Base-by-base conservation (phyloP, 345 rosid species). In the Corchorus capsularis region DNA sequence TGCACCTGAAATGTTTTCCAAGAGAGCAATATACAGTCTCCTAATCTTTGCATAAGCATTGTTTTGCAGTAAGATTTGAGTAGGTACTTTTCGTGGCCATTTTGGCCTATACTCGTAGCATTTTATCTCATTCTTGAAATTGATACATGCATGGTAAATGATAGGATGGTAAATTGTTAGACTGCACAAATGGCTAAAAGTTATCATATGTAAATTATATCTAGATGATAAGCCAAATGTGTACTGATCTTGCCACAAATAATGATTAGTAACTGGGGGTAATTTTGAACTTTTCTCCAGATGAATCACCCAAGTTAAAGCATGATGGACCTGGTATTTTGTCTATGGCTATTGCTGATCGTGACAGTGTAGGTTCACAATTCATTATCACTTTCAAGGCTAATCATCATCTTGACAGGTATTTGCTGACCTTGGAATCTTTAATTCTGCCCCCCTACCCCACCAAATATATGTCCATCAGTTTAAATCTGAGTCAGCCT, bases 291-390 rank as follows among this genome's bases (percentile, higher is more conserved):
- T 46, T 81, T 54, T 22, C 76, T 84, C 75, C 90, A 96, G 99
- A 96, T 75, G 99, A 96, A 82, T 75, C 88, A 19, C 97, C 99
- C 4, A 86, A 77, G 84, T 82, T 92, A 69, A 93, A 87, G 88
- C 98, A 96, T 85, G 93, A 94, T 34, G 88, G 77, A 73, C 84
- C 89, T 34, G 98, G 99, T 75, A 92, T 96, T 79, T 81, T 96
- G 65, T 89, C 98, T 6, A 92, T 94, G 99, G 41, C 96, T 60
- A 79, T 90, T 63, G 81, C 93, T 67, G 90, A 91, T 75, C 97
- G 99, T 55, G 97, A 94, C 81, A 77, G 84, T 65, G 75, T 91
- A 41, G 99, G 99, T 61, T 96, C 99, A 77, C 97, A 94, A 27
- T 96, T 96, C 79, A 78, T 82, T 50, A 79, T 96, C 46, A 96